phyloP scores from a whole-genome alignment of 371 early-diverging fungal species.

The Rhizopus stolonifer region DNA sequence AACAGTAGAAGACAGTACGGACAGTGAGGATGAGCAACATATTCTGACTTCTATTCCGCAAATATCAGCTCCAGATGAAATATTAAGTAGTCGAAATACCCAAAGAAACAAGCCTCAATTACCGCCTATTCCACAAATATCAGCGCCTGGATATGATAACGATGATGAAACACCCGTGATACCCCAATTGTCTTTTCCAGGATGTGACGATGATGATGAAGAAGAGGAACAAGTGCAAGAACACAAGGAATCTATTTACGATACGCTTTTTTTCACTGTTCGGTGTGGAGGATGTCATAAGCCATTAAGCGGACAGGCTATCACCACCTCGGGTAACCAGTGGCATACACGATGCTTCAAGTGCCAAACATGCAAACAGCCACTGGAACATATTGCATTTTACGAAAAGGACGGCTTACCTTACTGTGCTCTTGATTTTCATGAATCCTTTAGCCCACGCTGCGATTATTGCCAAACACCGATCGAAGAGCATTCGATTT shows the following conservation, averaged over 20 bases:
- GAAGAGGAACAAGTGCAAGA: not conserved
- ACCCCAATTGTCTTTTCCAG: constrained; percentile 15
- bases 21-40: not conserved
- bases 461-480: constrained; percentile 68
- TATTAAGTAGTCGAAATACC: not conserved
- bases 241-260: not conserved
- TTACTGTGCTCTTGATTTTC: constrained; percentile 64
- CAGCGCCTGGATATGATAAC: constrained; percentile 10
- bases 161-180: constrained; percentile 4
- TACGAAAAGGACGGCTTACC: constrained; percentile 63
- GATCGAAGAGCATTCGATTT: constrained; percentile 62
- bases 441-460: constrained; percentile 64
- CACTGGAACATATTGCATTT: constrained; percentile 62
- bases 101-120: not conserved
- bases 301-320: constrained; percentile 51
- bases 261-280: constrained; percentile 20
- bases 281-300: constrained; percentile 56
- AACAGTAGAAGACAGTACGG: not conserved
- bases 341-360: constrained; percentile 78
- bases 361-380: constrained; percentile 63
- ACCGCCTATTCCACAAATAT: constrained; percentile 16
- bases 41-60: not conserved
- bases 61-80: constrained; percentile 7
- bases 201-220: constrained; percentile 14
- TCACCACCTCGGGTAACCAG: constrained; percentile 63